Conservation (phyloP, 352 stramenopile species). For the Phytophthora nicotianae region DNA sequence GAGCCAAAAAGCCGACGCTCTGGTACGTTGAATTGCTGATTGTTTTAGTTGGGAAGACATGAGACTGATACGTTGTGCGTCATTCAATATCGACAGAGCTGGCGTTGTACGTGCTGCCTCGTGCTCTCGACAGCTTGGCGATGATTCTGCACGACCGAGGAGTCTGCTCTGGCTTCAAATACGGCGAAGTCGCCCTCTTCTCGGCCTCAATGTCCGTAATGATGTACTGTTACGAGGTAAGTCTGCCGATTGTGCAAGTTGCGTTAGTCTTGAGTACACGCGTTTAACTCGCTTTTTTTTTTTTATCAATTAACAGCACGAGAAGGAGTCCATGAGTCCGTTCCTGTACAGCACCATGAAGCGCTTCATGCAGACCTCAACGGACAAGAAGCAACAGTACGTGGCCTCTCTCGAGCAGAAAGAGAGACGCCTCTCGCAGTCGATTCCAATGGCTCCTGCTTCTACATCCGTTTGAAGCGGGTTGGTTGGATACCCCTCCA, state of each 20-base stretch:
- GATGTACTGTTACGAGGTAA: conserved; percentile 88
- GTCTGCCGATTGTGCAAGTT: not conserved
- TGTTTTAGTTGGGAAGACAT: not conserved
- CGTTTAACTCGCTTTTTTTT: conserved; percentile 8
- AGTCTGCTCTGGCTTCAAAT: conserved; percentile 66
- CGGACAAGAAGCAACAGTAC: conserved; percentile 76
- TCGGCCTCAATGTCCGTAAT: conserved; percentile 79
- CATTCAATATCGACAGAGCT: conserved; percentile 48
- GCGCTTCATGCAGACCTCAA: conserved; percentile 75
- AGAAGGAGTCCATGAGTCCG: conserved; percentile 68
- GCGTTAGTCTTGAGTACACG: not conserved
- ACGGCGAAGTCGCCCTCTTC: conserved; percentile 81
- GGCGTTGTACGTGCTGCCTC: conserved; percentile 78
- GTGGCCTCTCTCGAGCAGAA: conserved; percentile 44
- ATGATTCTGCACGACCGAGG: conserved; percentile 77
- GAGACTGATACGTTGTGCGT: conserved; percentile 8
- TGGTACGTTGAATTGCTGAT: conserved; percentile 37
- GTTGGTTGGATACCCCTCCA: not conserved
- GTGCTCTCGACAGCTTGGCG: conserved; percentile 76
- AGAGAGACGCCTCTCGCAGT: conserved; percentile 31
- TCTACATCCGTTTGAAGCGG: conserved; percentile 14
- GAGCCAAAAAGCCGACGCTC: conserved; percentile 83
- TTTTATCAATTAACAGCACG: conserved; percentile 40
- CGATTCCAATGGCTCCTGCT: conserved; percentile 13
- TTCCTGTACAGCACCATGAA: conserved; percentile 76